Conservation (phyloP, 768 basidiomycete genomes). For the Pholiota microspora region DNA sequence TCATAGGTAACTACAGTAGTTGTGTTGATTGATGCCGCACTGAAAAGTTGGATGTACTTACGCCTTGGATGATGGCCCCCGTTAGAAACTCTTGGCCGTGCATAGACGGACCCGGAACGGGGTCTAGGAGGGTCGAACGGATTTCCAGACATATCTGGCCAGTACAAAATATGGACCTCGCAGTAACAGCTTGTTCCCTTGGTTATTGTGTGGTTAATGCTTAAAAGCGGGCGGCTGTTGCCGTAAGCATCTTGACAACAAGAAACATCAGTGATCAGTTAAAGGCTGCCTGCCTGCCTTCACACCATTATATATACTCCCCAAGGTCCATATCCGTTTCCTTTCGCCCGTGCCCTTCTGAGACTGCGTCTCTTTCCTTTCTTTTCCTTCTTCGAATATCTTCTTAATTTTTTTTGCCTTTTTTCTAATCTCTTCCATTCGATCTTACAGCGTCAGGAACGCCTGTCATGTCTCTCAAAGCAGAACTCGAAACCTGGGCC, state of each 20-base stretch:
- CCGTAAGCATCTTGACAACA: conserved; percentile 33
- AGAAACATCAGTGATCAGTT: conserved; percentile 21
- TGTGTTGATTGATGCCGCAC: conserved; percentile 9
- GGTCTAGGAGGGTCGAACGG: neutral
- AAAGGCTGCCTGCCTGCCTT: conserved; percentile 20
- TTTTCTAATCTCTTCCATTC: conserved; percentile 24
- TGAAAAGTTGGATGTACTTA: no score
- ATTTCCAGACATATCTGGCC: conserved; percentile 16
- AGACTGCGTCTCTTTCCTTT: conserved; percentile 44
- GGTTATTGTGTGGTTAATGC: conserved; percentile 17
- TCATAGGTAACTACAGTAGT: conserved; percentile 15
- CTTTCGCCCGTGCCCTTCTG: conserved; percentile 28
- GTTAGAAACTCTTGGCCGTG: neutral
- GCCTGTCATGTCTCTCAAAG: conserved; percentile 59
- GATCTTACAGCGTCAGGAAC: conserved; percentile 36
- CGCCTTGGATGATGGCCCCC: neutral
- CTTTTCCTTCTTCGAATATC: conserved; percentile 21
- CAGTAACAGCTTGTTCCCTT: conserved; percentile 19
- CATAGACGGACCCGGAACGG: neutral
- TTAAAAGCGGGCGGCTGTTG: conserved; percentile 17
- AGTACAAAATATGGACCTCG: neutral
- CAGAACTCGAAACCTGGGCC: conserved; percentile 83
- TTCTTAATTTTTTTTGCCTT: conserved; percentile 24
- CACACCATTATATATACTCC: conserved; percentile 19
- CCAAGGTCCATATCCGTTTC: conserved; percentile 21